Base-by-base conservation (phyloP, 2,329 filamentous ascomycete genomes). In the Pezicula rhizophila region DNA sequence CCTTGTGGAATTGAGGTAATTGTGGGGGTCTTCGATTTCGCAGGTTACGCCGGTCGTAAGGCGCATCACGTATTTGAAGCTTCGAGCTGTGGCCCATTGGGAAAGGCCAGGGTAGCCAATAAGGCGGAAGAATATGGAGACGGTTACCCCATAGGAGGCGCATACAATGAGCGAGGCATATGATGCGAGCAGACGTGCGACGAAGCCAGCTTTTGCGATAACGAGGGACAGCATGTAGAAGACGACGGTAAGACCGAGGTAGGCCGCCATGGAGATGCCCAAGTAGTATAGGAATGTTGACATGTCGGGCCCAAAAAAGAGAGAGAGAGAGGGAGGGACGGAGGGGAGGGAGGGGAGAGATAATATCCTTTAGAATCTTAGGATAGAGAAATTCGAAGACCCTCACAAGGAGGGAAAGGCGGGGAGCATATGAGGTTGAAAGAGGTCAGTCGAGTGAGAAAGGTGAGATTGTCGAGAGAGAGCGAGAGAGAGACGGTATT, bases 11-110 rank as follows among this genome's bases (percentile, higher is more conserved):
- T 54, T 57, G 7, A 66, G 58, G 45, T 83, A 66, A 56, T 82
- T 69, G 51, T 81, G 65, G 35, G 81, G 74, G 66, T 91, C 89
- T 40, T 85, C 77, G 44, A 96, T 70, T 53, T 79, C 75, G 65
- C 97, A 96, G 51, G 75, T 78, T 43, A 96, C 77, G 52, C 92
- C 92, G 1, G 89, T 90, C 42, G 80, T 78, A 41, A 78, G 67
- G 58, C 76, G 76, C 86, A 96, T 95, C 57, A 79, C 66, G 71
- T 80, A 87, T 67, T 91, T 87, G 77, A 96, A 97, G 55, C 77
- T 70, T 52, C 90, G 81, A 7, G 75, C 93, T 8, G 82, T 82
- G 35, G 88, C 82, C 89, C 90, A 97, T 75, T 97, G 93, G 25
- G 87, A 80, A 55, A 89, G 80, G 48, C 86, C 82, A 51, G 82